These are phyloP conservation scores for Globisporangium viniferum DNA, from an alignment of 352 stramenopile genomes.

Conservation along the genomic window DNA sequence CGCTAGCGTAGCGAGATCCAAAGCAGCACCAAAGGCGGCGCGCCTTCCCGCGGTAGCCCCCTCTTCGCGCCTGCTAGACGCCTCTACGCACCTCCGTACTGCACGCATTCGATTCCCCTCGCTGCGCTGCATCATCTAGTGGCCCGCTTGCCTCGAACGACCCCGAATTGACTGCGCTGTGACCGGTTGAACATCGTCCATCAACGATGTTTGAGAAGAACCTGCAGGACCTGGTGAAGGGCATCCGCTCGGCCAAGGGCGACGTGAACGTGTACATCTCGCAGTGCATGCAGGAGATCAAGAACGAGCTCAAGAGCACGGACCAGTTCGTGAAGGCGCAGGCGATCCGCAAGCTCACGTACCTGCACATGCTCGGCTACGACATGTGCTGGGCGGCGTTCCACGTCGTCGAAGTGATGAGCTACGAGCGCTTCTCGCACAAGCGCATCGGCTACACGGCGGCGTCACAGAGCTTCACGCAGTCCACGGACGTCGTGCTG, in stretches of 20 bases:
- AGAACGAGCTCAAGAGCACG: conserved; percentile 95
- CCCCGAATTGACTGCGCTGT: background rate
- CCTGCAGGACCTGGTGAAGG: conserved; percentile 98
- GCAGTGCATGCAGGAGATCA: conserved; percentile 97
- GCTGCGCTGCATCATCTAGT: background rate
- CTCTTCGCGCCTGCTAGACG: background rate
- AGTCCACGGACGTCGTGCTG: conserved; percentile 97
- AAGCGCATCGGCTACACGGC: conserved; percentile 97
- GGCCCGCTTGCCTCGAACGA: background rate
- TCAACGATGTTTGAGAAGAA: conserved; percentile 97
- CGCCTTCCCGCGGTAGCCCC: background rate
- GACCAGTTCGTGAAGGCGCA: conserved; percentile 97
- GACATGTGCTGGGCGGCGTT: conserved; percentile 98
- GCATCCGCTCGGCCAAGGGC: conserved; percentile 96
- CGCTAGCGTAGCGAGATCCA: conserved; percentile 1
- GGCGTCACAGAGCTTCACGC: conserved; percentile 94
- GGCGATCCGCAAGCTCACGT: conserved; percentile 96
- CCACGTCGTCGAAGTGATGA: conserved; percentile 98
- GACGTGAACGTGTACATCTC: conserved; percentile 97
- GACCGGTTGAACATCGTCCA: conserved; percentile 5
- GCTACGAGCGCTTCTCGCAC: conserved; percentile 92
- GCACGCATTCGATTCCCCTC: conserved; percentile 3
- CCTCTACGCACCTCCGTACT: background rate
- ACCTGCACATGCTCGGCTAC: conserved; percentile 98
- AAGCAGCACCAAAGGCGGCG: conserved; percentile 3